Base-by-base conservation (phyloP, 2,329 filamentous ascomycete species). In the Chaetomium sp. region DNA sequence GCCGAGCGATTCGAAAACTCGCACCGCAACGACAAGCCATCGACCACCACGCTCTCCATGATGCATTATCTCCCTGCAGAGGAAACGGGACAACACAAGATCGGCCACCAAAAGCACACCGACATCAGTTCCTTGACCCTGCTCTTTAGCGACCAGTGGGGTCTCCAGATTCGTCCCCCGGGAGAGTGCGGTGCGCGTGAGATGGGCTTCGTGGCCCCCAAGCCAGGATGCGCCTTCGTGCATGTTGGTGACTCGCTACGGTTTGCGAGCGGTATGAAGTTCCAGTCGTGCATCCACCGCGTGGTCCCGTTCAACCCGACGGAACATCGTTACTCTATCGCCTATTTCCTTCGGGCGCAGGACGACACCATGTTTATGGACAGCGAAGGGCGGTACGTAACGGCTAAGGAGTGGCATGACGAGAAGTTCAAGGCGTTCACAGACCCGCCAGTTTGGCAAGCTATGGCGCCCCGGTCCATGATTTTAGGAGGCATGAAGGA, bases 241-340 rank as follows among this genome's bases (percentile, higher is more conserved):
- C 78, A 84, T 67, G 76, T 84, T 12, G 80, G 80, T 56, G 80
- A 84, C 71, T 79, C 78, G 33, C 72, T 84, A 59, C 75, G 79
- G 44, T 82, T 82, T 62, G 75, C 77, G 2, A 76, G 72, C 55
- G 76, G 74, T 44, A 74, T 76, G 68, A 77, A 72, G 55, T 74
- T 82, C 69, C 74, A 79, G 67, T 79, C 76, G 40, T 80, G 78
- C 71, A 79, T 82, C 66, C 79, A 82, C 71, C 72, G 78, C 56
- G 79, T 82, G 34, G 77, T 82, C 19, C 79, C 79, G 0, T 75
- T 76, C 58, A 67, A 79, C 68, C 71, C 73, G 27, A 62, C 66
- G 42, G 76, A 81, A 76, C 76, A 81, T 69, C 76, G 79, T 55
- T 82, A 81, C 73, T 79, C 76, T 8, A 79, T 82, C 59, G 79